Evolutionary conservation across 2,329 filamentous ascomycete genomes (phyloP), one percentile per base, ranked within the genome.

Genomic region (Tolypocladium nubicola): DNA sequence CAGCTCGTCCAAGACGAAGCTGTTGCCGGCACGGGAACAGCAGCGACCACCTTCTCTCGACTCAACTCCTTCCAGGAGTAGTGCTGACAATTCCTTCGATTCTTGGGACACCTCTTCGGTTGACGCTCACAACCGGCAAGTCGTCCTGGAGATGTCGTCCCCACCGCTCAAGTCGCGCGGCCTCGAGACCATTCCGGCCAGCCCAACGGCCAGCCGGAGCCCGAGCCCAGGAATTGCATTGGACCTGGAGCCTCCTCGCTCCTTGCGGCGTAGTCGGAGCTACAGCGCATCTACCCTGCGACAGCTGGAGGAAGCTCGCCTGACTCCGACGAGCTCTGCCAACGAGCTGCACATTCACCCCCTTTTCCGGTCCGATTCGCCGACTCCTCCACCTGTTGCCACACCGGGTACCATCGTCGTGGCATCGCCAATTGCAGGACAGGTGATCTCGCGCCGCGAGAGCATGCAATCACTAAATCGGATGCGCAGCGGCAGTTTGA

Each of bases 261-360:
- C 68, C 6, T 69, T 71, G 11, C 68, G 71, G 39, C 72, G 79
- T 52, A 80, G 77, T 59, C 75, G 79, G 58, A 83, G 80, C 65
- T 79, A 75, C 66, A 82, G 79, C 63, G 77, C 80, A 6, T 64
- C 71, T 13, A 58, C 70, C 13, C 54, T 62, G 16, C 66, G 65
- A 38, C 64, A 66, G 9, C 68, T 69, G 23, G 70, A 74, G 59
- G 60, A 60, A 37, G 58, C 60, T 9, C 59, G 56, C 23, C 52
- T 59, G 33, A 62, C 64, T 16, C 56, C 62, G 21, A 62, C 59
- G 10, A 65, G 59, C 66, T 67, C 64, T 14, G 61, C 73, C 61
- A 74, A 78, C 64, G 86, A 91, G 68, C 77, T 84, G 4, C 83
- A 90, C 66, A 90, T 91, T 52, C 88, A 92, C 68, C 88, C 88